phyloP scores from a whole-genome alignment of 129 eudicot species.

The sunflower (Helianthus annuus) region HanXRQr2.0-SUNRISE NC_035440.2:60645927-60646426 shows the following conservation, averaged over 20 bases:
- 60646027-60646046: too few species aligned
- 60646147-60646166: conserved; percentile 72
- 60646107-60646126: conserved; percentile 30
- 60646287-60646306: neutral
- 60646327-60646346: neutral
- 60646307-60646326: neutral
- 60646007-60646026: too few species aligned
- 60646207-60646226: conserved; percentile 71
- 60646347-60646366: neutral
- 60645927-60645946: too few species aligned
- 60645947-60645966: too few species aligned
- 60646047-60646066: too few species aligned
- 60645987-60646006: too few species aligned
- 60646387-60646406: conserved; percentile 72
- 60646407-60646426: conserved; percentile 88
- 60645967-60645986: too few species aligned
- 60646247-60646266: conserved; percentile 77
- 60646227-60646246: conserved; percentile 76
- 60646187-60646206: conserved; percentile 67
- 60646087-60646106: too few species aligned
- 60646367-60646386: neutral
- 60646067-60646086: too few species aligned
- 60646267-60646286: conserved; percentile 65
- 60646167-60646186: conserved; percentile 62
- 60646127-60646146: conserved; percentile 62